Evolutionary conservation across 768 basidiomycete species (phyloP).

Genomic region (Terana coerulea): DNA sequence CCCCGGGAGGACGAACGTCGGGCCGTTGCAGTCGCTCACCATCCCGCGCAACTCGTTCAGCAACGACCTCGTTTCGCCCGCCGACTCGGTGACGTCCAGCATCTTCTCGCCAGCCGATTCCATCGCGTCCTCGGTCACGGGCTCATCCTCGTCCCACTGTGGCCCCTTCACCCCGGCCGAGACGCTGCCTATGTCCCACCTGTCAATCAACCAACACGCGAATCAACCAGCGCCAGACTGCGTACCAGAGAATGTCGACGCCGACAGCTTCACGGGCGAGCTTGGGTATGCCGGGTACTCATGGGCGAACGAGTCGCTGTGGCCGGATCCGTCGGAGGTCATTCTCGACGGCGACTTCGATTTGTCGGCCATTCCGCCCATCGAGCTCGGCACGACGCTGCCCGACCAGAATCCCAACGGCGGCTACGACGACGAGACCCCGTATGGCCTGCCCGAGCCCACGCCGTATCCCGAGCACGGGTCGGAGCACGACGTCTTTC

Average conservation of each 20-base stretch:
- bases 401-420: conserved; percentile 26
- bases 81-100: conserved; percentile 34
- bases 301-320: conserved; percentile 18
- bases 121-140: conserved; percentile 43
- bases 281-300: conserved; percentile 20
- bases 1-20: conserved; percentile 43
- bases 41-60: conserved; percentile 33
- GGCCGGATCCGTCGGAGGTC: conserved; percentile 33
- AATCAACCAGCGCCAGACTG: conserved; percentile 21
- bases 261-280: conserved; percentile 11
- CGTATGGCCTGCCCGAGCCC: conserved; percentile 17
- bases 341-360: conserved; percentile 66
- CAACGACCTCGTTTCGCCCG: conserved; percentile 21
- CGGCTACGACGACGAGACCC: conserved; percentile 23
- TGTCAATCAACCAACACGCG: conserved; percentile 27
- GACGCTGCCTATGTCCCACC: conserved; percentile 23
- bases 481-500: conserved; percentile 33
- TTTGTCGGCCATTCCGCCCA: conserved; percentile 57
- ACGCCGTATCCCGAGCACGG: conserved; percentile 28
- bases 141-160: conserved; percentile 37
- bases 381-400: conserved; percentile 55
- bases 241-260: conserved; percentile 15
- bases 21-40: conserved; percentile 44
- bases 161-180: conserved; percentile 48
- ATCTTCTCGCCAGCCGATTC: conserved; percentile 51